These are phyloP conservation scores for Hymenoscyphus occultus DNA, from an alignment of 2,329 filamentous ascomycete genomes.

Conservation along the genomic window DNA sequence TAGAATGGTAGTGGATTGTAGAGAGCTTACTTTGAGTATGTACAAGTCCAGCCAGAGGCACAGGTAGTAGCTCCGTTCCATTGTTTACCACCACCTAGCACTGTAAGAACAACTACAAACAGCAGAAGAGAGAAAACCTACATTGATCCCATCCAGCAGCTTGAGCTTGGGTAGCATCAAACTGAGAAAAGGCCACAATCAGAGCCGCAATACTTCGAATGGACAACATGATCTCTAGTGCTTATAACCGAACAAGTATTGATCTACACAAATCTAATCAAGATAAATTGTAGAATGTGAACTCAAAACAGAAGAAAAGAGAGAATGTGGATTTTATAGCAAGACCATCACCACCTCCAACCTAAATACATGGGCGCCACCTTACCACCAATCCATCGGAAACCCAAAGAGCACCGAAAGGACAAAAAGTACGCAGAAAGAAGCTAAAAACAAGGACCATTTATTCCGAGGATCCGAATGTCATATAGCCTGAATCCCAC, in stretches of 20 bases:
- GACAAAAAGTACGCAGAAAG: neutral
- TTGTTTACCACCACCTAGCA: slow-evolving; percentile 31
- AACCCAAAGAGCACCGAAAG: neutral
- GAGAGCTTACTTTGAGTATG: slow-evolving; percentile 24
- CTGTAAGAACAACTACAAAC: neutral
- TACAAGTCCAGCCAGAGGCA: slow-evolving; percentile 33
- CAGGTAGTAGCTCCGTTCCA: slow-evolving; percentile 35
- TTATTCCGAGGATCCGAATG: slow-evolving; percentile 11
- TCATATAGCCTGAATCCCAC: neutral
- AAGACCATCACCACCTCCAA: neutral
- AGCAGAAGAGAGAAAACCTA: slow-evolving; percentile 10
- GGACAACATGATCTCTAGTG: slow-evolving; percentile 21
- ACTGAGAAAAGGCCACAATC: slow-evolving; percentile 20
- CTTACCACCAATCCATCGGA: neutral
- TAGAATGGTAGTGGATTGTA: neutral
- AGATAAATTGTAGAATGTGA: neutral
- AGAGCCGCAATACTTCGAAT: slow-evolving; percentile 24
- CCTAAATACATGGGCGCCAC: neutral
- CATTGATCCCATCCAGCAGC: slow-evolving; percentile 24
- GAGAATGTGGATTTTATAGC: neutral
- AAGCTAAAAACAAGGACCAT: neutral
- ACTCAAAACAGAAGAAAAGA: no score
- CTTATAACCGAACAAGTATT: neutral
- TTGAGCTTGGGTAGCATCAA: slow-evolving; percentile 23
- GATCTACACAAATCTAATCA: neutral